These are phyloP conservation scores for Phytomonas sp. DNA, from an alignment of 208 protist genomes.

Conservation along the genomic window DNA sequence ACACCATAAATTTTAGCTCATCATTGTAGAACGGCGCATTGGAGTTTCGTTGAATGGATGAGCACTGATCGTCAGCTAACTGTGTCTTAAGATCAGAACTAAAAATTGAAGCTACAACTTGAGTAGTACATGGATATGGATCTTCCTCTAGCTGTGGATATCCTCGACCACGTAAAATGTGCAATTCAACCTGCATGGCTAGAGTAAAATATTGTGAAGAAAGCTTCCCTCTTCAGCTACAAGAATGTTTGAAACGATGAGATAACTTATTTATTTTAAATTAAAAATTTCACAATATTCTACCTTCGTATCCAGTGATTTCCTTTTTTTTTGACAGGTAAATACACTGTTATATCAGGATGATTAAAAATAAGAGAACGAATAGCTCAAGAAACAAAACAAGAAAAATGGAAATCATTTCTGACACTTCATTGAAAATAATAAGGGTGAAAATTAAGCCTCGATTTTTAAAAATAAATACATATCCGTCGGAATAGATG, in stretches of 20 bases:
- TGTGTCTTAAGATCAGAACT: slow-evolving; percentile 11
- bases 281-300: slow-evolving; percentile 9
- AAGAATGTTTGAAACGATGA: background rate
- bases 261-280: background rate
- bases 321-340: background rate
- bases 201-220: background rate
- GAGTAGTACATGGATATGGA: slow-evolving; percentile 42
- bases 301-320: background rate
- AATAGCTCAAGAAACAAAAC: slow-evolving; percentile 1
- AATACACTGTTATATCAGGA: background rate
- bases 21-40: slow-evolving; percentile 64
- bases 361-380: background rate
- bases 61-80: slow-evolving; percentile 15
- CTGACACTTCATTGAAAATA: no score
- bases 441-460: background rate
- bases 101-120: slow-evolving; percentile 18
- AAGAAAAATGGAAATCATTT: background rate
- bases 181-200: slow-evolving; percentile 17
- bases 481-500: background rate
- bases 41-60: slow-evolving; percentile 34
- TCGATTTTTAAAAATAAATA: background rate
- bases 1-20: slow-evolving; percentile 22
- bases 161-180: slow-evolving; percentile 39
- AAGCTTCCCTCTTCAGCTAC: background rate
- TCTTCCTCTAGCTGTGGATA: slow-evolving; percentile 60